Percentiles rank a stretch among this genome's conserved stretches.
Conservation (phyloP, 148 eudicot species). For the Rhododendron vialii region DNA sequence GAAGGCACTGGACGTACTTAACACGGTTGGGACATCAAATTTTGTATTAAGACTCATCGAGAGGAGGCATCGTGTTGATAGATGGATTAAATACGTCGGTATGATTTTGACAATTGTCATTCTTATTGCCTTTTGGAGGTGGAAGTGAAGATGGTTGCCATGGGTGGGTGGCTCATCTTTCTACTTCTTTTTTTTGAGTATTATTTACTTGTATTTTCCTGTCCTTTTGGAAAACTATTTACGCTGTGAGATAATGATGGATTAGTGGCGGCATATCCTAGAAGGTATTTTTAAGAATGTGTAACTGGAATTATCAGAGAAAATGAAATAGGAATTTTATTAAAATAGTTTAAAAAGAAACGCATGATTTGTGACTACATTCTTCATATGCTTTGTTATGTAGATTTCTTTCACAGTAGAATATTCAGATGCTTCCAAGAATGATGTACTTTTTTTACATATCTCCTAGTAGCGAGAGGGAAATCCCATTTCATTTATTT, state of each 20-base stretch:
- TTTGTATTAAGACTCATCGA: constrained; percentile 52
- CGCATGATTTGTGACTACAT: not conserved
- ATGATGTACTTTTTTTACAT: not conserved
- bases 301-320: not conserved
- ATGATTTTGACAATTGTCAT: constrained; percentile 65
- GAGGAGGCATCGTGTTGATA: constrained; percentile 74
- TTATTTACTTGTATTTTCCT: not conserved
- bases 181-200: not conserved
- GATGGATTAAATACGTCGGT: constrained; percentile 83
- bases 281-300: not conserved
- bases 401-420: not conserved
- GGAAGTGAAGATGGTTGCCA: constrained; percentile 28
- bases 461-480: not conserved
- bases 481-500: too few species aligned
- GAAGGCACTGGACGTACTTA: constrained; percentile 75
- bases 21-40: constrained; percentile 80
- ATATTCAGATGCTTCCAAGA: not conserved
- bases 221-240: not conserved
- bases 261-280: not conserved
- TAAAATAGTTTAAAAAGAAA: not conserved
- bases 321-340: not conserved
- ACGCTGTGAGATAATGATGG: not conserved
- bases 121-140: constrained; percentile 68
- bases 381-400: not conserved
- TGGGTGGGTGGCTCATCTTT: not conserved